A percentile compares a stretch with the other conserved stretches of the same genome.
These are phyloP conservation scores for Dryas octopetala DNA, from an alignment of 306 rosid species.

Conservation along the genomic window DNA sequence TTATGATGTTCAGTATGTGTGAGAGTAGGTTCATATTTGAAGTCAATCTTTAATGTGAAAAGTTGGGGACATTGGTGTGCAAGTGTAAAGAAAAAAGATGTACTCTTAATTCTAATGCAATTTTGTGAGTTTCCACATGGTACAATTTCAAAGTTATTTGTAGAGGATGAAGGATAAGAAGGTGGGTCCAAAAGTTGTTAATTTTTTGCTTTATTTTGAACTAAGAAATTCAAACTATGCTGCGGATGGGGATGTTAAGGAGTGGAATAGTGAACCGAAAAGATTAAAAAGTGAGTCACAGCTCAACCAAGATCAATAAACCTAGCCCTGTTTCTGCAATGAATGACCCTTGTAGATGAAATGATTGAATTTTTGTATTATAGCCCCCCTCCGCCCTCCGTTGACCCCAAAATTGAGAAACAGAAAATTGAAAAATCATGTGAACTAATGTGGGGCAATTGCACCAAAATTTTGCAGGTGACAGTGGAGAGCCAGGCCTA, in stretches of 20 bases:
- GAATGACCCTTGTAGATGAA: background rate
- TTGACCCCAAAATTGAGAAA: background rate
- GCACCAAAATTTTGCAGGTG: slow-evolving; percentile 49
- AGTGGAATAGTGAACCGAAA: background rate
- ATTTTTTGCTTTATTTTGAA: background rate
- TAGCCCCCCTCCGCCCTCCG: background rate
- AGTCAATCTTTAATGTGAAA: background rate
- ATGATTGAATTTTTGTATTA: background rate
- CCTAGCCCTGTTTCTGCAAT: background rate
- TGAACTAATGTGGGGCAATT: background rate
- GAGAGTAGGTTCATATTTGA: background rate
- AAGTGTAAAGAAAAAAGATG: background rate
- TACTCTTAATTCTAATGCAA: background rate
- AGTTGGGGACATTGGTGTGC: background rate
- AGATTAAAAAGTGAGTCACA: background rate
- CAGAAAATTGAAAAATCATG: background rate
- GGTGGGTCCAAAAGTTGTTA: background rate
- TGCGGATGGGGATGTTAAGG: background rate
- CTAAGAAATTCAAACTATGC: background rate
- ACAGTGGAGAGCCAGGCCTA: slow-evolving; percentile 88
- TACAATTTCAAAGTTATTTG: background rate
- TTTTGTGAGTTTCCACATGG: background rate
- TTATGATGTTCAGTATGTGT: background rate
- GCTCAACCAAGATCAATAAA: background rate
- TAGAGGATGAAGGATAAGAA: background rate